These are phyloP conservation scores for Neophaeococcomyces aloes DNA, from an alignment of 2,329 filamentous ascomycete genomes.

Conservation along the genomic window DNA sequence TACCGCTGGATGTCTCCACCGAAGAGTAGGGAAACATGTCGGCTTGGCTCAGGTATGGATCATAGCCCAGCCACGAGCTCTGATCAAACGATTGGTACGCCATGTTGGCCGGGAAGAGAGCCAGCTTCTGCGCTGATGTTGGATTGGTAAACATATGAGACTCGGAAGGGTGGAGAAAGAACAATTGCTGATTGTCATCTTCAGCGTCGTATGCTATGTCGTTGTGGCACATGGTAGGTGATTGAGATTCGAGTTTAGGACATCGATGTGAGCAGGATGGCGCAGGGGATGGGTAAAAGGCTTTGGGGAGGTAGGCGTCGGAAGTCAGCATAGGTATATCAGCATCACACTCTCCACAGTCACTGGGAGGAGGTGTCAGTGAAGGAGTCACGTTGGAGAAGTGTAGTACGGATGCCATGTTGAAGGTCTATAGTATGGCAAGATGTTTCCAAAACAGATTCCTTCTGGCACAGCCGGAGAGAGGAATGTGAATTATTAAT, in stretches of 20 bases:
- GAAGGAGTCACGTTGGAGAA: slow-evolving; percentile 9
- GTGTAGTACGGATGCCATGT: slow-evolving; percentile 4
- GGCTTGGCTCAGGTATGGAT: slow-evolving; percentile 13
- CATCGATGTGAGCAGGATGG: slow-evolving; percentile 17
- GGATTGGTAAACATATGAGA: slow-evolving; percentile 11
- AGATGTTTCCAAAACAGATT: slow-evolving; percentile 4
- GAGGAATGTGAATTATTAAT: slow-evolving; percentile 6
- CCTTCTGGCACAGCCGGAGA: not conserved
- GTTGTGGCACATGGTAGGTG: slow-evolving; percentile 12
- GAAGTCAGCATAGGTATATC: slow-evolving; percentile 16
- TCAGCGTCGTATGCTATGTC: slow-evolving; percentile 14
- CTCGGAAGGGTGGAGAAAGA: slow-evolving; percentile 15
- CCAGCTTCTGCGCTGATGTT: slow-evolving; percentile 2
- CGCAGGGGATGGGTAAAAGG: slow-evolving; percentile 20
- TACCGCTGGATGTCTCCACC: slow-evolving; percentile 9
- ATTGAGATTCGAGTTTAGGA: slow-evolving; percentile 16
- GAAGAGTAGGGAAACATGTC: slow-evolving; percentile 14
- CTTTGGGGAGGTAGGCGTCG: slow-evolving; percentile 15
- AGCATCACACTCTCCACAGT: slow-evolving; percentile 20
- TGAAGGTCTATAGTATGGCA: slow-evolving; percentile 5
- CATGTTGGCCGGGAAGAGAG: not conserved
- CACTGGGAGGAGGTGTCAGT: slow-evolving; percentile 20
- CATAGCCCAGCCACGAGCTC: slow-evolving; percentile 16
- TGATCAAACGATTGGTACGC: slow-evolving; percentile 18
- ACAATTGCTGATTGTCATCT: slow-evolving; percentile 14